These are phyloP conservation scores for Aspergillus bridgeri DNA, from an alignment of 495 filamentous ascomycete species.

Conservation along the genomic window DNA sequence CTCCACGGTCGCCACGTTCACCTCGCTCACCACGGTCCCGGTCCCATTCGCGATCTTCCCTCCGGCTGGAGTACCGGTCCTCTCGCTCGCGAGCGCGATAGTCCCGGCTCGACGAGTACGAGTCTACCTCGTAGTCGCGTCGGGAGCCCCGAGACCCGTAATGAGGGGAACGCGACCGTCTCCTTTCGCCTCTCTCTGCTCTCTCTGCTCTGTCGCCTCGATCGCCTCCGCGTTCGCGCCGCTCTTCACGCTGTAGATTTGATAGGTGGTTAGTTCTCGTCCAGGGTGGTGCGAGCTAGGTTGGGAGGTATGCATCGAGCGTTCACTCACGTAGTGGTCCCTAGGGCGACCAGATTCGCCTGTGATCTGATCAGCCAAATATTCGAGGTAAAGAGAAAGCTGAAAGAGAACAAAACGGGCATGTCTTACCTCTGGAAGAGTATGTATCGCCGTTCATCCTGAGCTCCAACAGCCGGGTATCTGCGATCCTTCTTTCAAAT, in stretches of 20 bases:
- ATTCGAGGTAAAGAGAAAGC: neutral
- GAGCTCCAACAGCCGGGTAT: constrained; percentile 19
- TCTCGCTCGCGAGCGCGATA: constrained; percentile 90
- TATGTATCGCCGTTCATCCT: constrained; percentile 89
- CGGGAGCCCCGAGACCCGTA: constrained; percentile 56
- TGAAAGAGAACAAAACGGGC: neutral
- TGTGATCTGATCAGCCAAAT: neutral
- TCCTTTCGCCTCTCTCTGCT: constrained; percentile 54
- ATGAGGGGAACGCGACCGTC: constrained; percentile 74
- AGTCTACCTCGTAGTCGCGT: constrained; percentile 72
- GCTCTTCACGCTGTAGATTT: constrained; percentile 49
- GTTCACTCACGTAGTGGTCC: constrained; percentile 64
- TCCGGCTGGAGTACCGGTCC: constrained; percentile 71
- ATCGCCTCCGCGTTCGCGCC: constrained; percentile 42
- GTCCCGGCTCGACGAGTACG: constrained; percentile 85
- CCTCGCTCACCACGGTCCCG: constrained; percentile 59
- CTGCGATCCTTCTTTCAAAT: neutral
- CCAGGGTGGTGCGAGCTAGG: neutral
- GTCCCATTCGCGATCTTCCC: constrained; percentile 66
- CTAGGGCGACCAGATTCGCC: constrained; percentile 64
- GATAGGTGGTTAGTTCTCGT: neutral
- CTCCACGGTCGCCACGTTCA: constrained; percentile 51
- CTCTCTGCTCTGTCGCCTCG: constrained; percentile 41
- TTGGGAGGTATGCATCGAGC: neutral
- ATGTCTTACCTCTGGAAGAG: constrained; percentile 68